Evolutionary conservation across 108 stramenopile genomes (phyloP).

Genomic region (Cafeteria roenbergensis): DNA sequence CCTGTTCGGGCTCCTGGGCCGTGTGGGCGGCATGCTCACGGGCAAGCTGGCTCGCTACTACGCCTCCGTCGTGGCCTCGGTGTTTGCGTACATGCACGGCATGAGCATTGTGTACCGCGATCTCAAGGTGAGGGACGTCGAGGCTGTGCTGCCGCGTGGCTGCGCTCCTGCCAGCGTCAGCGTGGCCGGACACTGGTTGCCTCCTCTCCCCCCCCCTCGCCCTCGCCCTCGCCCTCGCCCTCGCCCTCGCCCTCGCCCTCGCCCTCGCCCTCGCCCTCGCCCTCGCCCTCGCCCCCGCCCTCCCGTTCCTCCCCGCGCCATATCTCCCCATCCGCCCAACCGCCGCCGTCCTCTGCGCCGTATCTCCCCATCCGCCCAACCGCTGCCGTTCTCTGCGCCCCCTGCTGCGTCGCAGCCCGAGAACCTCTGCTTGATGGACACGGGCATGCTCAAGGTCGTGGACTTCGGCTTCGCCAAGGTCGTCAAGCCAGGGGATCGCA

Average conservation of each 20-base stretch:
- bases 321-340: too few relatives aligned
- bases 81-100: background rate
- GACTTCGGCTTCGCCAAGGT: constrained; percentile 99
- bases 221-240: too few relatives aligned
- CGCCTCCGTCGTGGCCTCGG: constrained; percentile 2
- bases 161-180: too few relatives aligned
- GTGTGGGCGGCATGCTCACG: constrained; percentile 59
- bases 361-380: too few relatives aligned
- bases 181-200: too few relatives aligned
- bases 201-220: too few relatives aligned
- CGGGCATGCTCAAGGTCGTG: constrained; percentile 86
- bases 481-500: constrained; percentile 65
- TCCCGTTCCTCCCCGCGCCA: background rate
- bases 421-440: constrained; percentile 68
- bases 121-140: constrained; percentile 28
- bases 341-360: too few relatives aligned
- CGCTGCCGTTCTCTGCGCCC: too few relatives aligned
- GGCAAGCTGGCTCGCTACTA: constrained; percentile 47
- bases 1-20: constrained; percentile 73
- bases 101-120: background rate
- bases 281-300: too few relatives aligned
- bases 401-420: constrained; percentile 78
- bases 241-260: too few relatives aligned
- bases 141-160: too few relatives aligned
- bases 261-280: too few relatives aligned